phyloP scores from a whole-genome alignment of 2,329 filamentous ascomycete genomes.

The Ceratocystis alfenasii region DNA sequence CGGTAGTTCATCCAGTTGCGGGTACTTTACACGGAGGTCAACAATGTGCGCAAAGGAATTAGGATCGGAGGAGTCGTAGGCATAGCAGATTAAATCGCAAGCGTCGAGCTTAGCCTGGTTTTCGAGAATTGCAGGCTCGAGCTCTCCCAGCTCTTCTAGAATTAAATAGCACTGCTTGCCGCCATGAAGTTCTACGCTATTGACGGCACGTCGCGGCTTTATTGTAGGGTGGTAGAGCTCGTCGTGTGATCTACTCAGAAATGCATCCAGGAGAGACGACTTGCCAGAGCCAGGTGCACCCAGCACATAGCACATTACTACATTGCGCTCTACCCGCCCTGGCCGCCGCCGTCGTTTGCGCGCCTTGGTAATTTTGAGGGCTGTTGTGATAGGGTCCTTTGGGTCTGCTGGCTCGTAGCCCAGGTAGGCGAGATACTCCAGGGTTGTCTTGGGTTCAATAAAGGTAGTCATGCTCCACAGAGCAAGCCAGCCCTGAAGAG shows the following conservation, averaged over 20 bases:
- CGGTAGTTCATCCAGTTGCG: conserved; percentile 77
- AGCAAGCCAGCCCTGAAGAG: conserved; percentile 91
- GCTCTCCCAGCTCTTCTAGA: conserved; percentile 82
- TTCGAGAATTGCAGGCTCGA: conserved; percentile 89
- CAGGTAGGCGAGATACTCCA: conserved; percentile 91
- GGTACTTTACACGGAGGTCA: conserved; percentile 62
- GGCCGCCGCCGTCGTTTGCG: conserved; percentile 73
- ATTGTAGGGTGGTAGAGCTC: conserved; percentile 83
- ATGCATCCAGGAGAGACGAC: conserved; percentile 78
- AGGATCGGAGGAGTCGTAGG: conserved; percentile 92
- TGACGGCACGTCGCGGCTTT: conserved; percentile 84
- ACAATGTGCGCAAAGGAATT: conserved; percentile 92
- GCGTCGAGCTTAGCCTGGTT: conserved; percentile 82
- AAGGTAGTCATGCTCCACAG: conserved; percentile 99
- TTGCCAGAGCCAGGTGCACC: conserved; percentile 81
- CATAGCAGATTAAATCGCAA: conserved; percentile 88
- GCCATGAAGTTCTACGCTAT: conserved; percentile 88
- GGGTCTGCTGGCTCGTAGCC: conserved; percentile 75
- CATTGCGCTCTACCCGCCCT: conserved; percentile 81
- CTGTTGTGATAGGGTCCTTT: conserved; percentile 67
- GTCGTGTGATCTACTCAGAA: conserved; percentile 79
- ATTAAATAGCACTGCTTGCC: conserved; percentile 97
- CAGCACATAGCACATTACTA: conserved; percentile 85
- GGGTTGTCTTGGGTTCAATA: conserved; percentile 82
- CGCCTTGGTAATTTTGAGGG: conserved; percentile 83